Base-by-base conservation (phyloP, 768 basidiomycete genomes). In the Crepidotus variabilis region DNA sequence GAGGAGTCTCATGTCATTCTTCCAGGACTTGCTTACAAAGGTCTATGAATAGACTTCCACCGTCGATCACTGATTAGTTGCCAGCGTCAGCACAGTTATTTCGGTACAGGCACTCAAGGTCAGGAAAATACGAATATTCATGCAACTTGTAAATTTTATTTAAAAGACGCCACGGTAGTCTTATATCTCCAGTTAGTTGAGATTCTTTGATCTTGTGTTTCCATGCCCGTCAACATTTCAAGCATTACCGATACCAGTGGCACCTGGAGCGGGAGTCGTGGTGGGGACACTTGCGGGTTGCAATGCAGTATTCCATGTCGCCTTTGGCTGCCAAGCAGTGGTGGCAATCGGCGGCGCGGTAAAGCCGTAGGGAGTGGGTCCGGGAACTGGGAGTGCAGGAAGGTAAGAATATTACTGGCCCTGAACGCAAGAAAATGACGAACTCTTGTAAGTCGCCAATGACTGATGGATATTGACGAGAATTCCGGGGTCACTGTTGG, bases 401-500 rank as follows among this genome's bases (percentile, higher is more conserved):
- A 21, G 57, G 47, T 52, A 9, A 47, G 16, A 11, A 10, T n/a
- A 22, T 47, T 46, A 48, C 11, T 28, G 14, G 11, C 2, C 13
- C 28, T 36, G 11, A 21, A 53, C 35, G 28, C 3, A 10, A 11
- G 10, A 46, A 5, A 20, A 36, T 22, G 2, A 69, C 74, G 55
- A 52, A 78, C 76, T 71, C 34, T 57, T 60, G 63, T 80, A 81
- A 46, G 74, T 71, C 36, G 61, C 67, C 49, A 77, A 71, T n/a
- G 61, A 56, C 39, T 67, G 61, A 69, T 82, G 78, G 58, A 81
- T 78, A 69, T 81, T 77, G 67, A 81, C 72, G 51, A 78, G 66
- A 63, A 81, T 78, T 24, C 88, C 88, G 2, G 88, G 82, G 58
- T 90, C 88, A 13, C 60, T 75, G 63, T 85, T 82, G n/a, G 68